A percentile compares a stretch with the other conserved stretches of the same genome.
Conservation (phyloP, 441 rosid genomes). For the Monsonia emarginata region DNA sequence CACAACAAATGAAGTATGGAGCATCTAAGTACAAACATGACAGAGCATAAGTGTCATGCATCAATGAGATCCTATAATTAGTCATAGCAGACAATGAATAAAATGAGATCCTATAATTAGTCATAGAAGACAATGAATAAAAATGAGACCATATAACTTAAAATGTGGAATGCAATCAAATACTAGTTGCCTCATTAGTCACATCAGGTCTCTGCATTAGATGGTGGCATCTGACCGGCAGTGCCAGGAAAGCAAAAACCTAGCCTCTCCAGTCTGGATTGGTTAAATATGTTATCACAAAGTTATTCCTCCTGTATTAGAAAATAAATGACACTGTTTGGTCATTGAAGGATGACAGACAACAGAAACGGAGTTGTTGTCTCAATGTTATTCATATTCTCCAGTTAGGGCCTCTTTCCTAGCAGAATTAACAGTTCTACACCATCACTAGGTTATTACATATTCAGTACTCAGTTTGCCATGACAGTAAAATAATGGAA, state of each 20-base stretch:
- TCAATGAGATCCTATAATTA: background rate
- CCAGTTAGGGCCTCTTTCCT: slow-evolving; percentile 16
- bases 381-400: slow-evolving; percentile 4
- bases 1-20: background rate
- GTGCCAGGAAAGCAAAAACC: background rate
- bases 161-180: slow-evolving; percentile 11
- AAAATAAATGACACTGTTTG: background rate
- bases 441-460: background rate
- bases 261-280: background rate
- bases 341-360: background rate
- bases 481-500: slow-evolving; percentile 10
- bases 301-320: background rate
- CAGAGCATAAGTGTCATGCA: background rate
- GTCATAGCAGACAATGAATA: slow-evolving; percentile 9
- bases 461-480: slow-evolving; percentile 9
- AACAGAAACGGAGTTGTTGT: slow-evolving; percentile 5
- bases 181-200: slow-evolving; percentile 13
- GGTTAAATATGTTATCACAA: slow-evolving; percentile 6
- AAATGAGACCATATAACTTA: no score
- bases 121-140: slow-evolving; percentile 9
- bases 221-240: slow-evolving; percentile 12
- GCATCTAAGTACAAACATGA: background rate
- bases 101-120: no score
- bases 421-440: slow-evolving; percentile 12
- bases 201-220: slow-evolving; percentile 1